phyloP scores from a whole-genome alignment of 2,329 filamentous ascomycete species.

The Aspergillus quadrilineatus region DNA sequence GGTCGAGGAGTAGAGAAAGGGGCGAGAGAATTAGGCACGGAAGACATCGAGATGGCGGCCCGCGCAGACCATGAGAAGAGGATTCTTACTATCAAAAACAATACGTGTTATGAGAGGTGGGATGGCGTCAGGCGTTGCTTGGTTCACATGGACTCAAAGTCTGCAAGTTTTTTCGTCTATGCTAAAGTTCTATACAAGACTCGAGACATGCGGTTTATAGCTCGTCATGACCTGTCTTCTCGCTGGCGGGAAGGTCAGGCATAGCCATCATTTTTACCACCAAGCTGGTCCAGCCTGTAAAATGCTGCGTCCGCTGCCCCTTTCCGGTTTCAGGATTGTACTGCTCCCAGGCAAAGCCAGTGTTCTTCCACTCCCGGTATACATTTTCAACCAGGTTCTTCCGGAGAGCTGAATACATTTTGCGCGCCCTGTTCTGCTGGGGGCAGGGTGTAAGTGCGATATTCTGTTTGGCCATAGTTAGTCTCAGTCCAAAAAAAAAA shows the following conservation, averaged over 20 bases:
- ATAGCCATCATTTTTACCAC: slow-evolving; percentile 97
- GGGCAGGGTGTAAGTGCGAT: slow-evolving; percentile 65
- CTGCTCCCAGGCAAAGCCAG: slow-evolving; percentile 98
- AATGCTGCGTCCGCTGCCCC: slow-evolving; percentile 96
- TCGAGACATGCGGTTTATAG: slow-evolving; percentile 34
- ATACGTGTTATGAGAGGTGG: slow-evolving; percentile 11
- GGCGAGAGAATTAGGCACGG: slow-evolving; percentile 25
- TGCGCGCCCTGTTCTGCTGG: slow-evolving; percentile 65
- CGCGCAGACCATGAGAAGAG: slow-evolving; percentile 28
- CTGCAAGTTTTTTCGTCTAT: slow-evolving; percentile 8
- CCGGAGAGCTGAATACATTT: slow-evolving; percentile 73
- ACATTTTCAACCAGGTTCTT: slow-evolving; percentile 86
- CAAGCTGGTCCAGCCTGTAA: slow-evolving; percentile 98
- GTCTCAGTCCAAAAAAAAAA: neutral
- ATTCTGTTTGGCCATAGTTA: slow-evolving; percentile 49
- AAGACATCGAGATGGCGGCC: slow-evolving; percentile 27
- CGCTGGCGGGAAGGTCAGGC: slow-evolving; percentile 61
- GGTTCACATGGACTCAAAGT: slow-evolving; percentile 15
- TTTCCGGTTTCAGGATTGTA: slow-evolving; percentile 90
- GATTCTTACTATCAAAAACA: slow-evolving; percentile 25
- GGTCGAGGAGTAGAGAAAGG: slow-evolving; percentile 31
- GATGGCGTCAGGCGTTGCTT: slow-evolving; percentile 19
- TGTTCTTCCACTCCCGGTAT: slow-evolving; percentile 81
- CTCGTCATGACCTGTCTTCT: slow-evolving; percentile 47
- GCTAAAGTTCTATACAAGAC: slow-evolving; percentile 15